Base-by-base conservation (phyloP, 192 early-diverging fungal species). In the Coemansia umbellata region DNA sequence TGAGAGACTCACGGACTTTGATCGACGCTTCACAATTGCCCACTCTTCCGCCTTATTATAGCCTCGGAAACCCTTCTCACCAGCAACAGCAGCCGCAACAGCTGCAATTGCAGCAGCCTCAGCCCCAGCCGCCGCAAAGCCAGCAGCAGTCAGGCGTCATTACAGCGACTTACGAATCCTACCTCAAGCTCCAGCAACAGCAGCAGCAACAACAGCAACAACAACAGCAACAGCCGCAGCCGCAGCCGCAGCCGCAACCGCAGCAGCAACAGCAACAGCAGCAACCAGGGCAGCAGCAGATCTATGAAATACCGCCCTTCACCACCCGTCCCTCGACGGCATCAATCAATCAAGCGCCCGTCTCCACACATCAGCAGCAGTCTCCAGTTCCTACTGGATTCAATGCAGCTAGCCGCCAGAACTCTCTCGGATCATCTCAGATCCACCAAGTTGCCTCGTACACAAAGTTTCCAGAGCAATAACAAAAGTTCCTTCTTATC, bases 351-450 rank as follows among this genome's bases (percentile, higher is more conserved):
- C 40, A 42, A 13, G 6, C 24, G 17, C 21, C 21, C 3, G 40
- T 17, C 18, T 41, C 40, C 19, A n/a, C 40, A 4, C 37, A 8
- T 15, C 37, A 69, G 18, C 52, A 50, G 21, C 47, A 48, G 10
- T 7, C 43, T 22, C 18, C 53, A 18, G 62, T 13, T 10, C 9
- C 44, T 39, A 17, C 50, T 10, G 31, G 35, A 8, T 60, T 68
- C 31, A 50, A 50, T 1, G 15, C 31, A 5, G 36, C 52, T 3
- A 74, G 55, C 47, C 58, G 63, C 39, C 58, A 61, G 31, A 37
- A 50, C 31, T 61, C 70, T 13, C 52, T 55, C 0, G n/a, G n/a
- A n/a, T 45, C 61, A 3, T 63, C 70, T 31, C 55, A 58, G 23
- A 27, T 64, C 22, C 42, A 42, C 21, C 24, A 50, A 50, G 37